Conservation (phyloP, 164 flowering plant species). For the Hamamelis virginiana region DNA sequence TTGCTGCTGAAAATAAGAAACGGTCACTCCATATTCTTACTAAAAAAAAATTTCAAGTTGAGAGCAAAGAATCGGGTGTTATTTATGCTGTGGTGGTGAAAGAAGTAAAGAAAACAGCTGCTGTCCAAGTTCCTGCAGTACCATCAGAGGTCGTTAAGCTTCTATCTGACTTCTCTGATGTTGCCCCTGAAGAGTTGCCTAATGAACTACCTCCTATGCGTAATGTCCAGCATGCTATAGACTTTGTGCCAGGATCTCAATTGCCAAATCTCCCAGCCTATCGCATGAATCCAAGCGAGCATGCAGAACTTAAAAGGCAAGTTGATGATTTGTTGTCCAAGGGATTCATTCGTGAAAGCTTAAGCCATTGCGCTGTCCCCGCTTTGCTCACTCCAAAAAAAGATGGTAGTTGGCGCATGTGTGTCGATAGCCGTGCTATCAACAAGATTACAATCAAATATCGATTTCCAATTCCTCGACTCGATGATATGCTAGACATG, state of each 20-base stretch:
- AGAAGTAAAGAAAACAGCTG: background rate
- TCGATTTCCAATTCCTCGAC: too few species aligned
- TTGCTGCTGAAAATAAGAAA: background rate
- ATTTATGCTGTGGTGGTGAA: background rate
- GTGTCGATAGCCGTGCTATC: too few species aligned
- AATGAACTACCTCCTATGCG: background rate
- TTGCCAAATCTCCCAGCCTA: conserved; percentile 9
- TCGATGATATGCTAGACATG: too few species aligned
- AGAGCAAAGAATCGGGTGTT: background rate
- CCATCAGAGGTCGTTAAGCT: background rate
- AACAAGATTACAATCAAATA: too few species aligned
- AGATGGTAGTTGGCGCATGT: too few species aligned
- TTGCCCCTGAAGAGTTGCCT: background rate
- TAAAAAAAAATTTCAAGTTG: background rate
- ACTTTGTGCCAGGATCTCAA: background rate
- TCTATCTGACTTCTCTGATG: conserved; percentile 6
- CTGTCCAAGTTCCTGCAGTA: background rate
- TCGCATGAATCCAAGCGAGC: background rate
- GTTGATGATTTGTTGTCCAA: too few species aligned
- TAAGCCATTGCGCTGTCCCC: too few species aligned
- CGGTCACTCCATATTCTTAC: background rate
- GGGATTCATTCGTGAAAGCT: too few species aligned
- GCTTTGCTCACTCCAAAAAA: too few species aligned
- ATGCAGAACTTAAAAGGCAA: background rate
- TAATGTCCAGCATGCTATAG: background rate